Percentiles rank a stretch among this genome's conserved stretches.
phyloP scores from a whole-genome alignment of 768 basidiomycete species.

The Chiua virens region DNA sequence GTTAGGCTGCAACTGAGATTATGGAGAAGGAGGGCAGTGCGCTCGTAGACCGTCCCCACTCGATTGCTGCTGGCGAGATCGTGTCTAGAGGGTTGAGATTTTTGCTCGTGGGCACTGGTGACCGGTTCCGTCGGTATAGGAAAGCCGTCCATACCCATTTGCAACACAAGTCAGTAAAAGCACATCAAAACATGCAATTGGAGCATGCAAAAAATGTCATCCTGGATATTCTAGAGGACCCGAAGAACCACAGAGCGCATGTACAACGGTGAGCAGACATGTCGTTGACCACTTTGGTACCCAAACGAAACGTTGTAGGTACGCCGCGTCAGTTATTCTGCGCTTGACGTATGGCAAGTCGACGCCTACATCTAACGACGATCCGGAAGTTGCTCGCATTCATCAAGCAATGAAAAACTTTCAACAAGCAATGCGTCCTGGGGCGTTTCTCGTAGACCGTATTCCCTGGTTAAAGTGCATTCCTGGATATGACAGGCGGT shows the following conservation, averaged over 20 bases:
- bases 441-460: too few relatives aligned
- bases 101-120: constrained; percentile 49
- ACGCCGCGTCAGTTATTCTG: constrained; percentile 22
- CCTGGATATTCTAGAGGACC: constrained; percentile 32
- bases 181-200: constrained; percentile 45
- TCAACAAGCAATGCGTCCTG: too few relatives aligned
- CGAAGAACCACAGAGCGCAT: constrained; percentile 38
- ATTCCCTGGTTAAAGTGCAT: constrained; percentile 41
- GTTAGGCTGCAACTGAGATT: constrained; percentile 53
- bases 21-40: constrained; percentile 58
- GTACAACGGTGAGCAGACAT: constrained; percentile 43
- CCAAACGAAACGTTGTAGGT: constrained; percentile 15
- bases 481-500: constrained; percentile 55
- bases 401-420: too few relatives aligned
- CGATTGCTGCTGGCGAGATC: constrained; percentile 52
- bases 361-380: constrained; percentile 24
- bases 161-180: constrained; percentile 43
- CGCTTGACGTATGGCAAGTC: constrained; percentile 27
- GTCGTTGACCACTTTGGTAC: too few relatives aligned
- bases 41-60: constrained; percentile 49
- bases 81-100: constrained; percentile 53
- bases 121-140: constrained; percentile 52
- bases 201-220: constrained; percentile 28
- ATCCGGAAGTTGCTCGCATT: too few relatives aligned
- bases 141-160: constrained; percentile 55